phyloP scores from a whole-genome alignment of 768 basidiomycete species.

The Lactifluus rugatus region DNA sequence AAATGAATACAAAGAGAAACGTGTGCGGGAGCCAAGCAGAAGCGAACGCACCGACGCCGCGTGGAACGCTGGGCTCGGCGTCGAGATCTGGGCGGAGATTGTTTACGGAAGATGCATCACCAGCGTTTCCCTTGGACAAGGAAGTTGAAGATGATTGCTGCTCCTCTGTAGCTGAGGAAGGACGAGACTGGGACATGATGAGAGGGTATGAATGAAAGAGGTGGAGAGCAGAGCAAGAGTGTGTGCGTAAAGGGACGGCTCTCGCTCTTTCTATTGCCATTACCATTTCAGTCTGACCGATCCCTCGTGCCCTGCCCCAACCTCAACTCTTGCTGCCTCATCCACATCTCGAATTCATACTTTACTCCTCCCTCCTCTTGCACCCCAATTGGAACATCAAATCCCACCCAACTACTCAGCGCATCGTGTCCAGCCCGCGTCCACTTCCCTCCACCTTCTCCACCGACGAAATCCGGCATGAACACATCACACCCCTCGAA shows the following conservation, averaged over 20 bases:
- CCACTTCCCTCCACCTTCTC: constrained; percentile 36
- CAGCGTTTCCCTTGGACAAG: not conserved
- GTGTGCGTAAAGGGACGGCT: not conserved
- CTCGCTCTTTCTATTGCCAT: not conserved
- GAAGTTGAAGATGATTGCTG: not conserved
- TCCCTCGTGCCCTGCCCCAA: not conserved
- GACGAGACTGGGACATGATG: constrained; percentile 11
- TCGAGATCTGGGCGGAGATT: constrained; percentile 5
- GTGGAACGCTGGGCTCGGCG: constrained; percentile 12
- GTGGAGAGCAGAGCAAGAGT: not conserved
- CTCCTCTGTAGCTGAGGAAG: not conserved
- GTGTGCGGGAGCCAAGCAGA: not conserved
- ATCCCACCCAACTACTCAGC: constrained; percentile 70
- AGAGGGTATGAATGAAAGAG: not conserved
- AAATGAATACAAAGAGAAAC: not conserved
- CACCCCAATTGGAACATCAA: constrained; percentile 62
- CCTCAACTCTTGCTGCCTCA: too few relatives aligned
- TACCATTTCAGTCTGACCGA: constrained; percentile 9
- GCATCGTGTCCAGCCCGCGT: constrained; percentile 47
- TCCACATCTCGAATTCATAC: constrained; percentile 98
- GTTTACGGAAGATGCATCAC: not conserved
- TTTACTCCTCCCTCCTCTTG: constrained; percentile 75
- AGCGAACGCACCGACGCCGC: constrained; percentile 13
- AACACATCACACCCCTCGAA: constrained; percentile 83
- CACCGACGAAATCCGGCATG: constrained; percentile 59